Conservation (phyloP, 129 eudicot genomes). For the Erigeron canadensis region DNA sequence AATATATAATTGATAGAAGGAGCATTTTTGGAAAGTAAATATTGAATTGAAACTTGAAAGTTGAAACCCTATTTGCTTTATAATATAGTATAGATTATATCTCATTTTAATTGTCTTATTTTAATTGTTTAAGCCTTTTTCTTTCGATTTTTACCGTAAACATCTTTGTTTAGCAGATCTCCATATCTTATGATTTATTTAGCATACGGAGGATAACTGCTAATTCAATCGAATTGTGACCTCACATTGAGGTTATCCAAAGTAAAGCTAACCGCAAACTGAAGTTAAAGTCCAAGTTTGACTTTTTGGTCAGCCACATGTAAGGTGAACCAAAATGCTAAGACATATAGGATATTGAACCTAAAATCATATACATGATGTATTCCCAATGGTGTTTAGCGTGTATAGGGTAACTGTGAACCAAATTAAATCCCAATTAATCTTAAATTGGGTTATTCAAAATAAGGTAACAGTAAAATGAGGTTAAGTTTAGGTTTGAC, state of each 20-base stretch:
- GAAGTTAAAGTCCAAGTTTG: slow-evolving; percentile 12
- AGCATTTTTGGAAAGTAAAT: no score
- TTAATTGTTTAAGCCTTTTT: no score
- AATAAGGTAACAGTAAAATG: background rate
- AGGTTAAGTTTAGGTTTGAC: slow-evolving; percentile 14
- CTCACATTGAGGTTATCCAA: background rate
- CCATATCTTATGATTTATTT: background rate
- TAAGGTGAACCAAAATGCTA: background rate
- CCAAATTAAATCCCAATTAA: background rate
- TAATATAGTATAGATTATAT: no score
- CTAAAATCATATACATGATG: no score
- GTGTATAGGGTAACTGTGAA: background rate
- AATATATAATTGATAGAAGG: no score
- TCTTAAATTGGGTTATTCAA: background rate
- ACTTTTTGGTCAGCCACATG: background rate
- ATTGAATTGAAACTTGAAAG: no score
- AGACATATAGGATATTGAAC: background rate
- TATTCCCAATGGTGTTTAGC: background rate
- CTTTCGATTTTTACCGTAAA: no score
- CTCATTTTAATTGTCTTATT: no score
- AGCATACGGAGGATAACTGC: background rate
- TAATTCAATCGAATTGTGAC: background rate
- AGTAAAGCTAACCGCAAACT: background rate
- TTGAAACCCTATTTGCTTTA: no score
- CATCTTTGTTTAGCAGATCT: no score